A percentile compares a stretch with the other conserved stretches of the same genome.
These are phyloP conservation scores for Cenococcum geophilum DNA, from an alignment of 495 filamentous ascomycete species.

Conservation along the genomic window DNA sequence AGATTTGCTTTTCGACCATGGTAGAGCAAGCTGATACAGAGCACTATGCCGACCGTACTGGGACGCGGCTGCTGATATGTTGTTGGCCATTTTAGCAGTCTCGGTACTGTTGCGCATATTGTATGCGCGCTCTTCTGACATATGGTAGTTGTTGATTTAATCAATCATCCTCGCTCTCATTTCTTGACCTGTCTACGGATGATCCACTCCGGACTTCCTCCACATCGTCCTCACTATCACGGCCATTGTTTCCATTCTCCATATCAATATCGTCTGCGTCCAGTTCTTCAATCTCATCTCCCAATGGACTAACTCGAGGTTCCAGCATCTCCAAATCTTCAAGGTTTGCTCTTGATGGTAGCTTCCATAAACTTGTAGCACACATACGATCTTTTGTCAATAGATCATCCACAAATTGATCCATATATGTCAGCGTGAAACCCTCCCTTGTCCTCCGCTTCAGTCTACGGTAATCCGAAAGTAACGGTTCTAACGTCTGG, in stretches of 20 bases:
- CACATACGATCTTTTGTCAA: slow-evolving; percentile 85
- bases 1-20: no score
- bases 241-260: not conserved
- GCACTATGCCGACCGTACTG: no score
- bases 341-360: slow-evolving; percentile 71
- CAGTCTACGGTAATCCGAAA: slow-evolving; percentile 80
- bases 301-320: slow-evolving; percentile 72
- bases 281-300: slow-evolving; percentile 76
- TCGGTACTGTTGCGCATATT: not conserved
- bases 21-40: no score
- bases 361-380: slow-evolving; percentile 86
- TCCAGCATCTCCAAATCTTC: slow-evolving; percentile 90
- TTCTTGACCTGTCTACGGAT: not conserved
- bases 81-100: no score
- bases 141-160: not conserved
- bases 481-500: slow-evolving; percentile 68
- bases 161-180: slow-evolving; percentile 3
- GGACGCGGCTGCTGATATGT: no score
- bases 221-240: slow-evolving; percentile 11
- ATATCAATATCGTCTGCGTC: slow-evolving; percentile 47
- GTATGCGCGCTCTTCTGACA: not conserved
- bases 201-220: not conserved
- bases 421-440: slow-evolving; percentile 69
- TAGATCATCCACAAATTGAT: slow-evolving; percentile 90
- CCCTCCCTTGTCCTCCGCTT: slow-evolving; percentile 66